Percentiles rank a stretch among this genome's conserved stretches.
These are phyloP conservation scores for Russula sp. DNA, from an alignment of 768 basidiomycete species.

Conservation along the genomic window DNA sequence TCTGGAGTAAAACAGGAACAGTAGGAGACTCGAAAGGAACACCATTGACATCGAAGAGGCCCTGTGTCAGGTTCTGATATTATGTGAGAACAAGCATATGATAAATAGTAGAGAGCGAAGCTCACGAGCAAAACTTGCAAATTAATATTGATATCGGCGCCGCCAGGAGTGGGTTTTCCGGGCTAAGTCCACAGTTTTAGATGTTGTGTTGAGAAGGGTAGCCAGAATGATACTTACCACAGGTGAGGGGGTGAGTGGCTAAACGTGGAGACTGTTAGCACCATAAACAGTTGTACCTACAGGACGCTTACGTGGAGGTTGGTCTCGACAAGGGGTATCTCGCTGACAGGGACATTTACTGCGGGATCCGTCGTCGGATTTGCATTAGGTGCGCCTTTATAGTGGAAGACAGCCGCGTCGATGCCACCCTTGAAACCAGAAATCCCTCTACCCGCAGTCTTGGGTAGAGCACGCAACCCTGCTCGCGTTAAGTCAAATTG, in stretches of 20 bases:
- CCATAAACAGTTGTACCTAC: background rate
- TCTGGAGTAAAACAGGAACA: slow-evolving; percentile 19
- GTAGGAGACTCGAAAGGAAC: background rate
- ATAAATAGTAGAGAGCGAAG: background rate
- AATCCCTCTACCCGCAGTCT: slow-evolving; percentile 25
- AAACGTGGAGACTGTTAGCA: background rate
- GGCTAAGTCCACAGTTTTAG: slow-evolving; percentile 19
- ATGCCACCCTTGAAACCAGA: slow-evolving; percentile 25
- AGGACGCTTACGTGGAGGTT: slow-evolving; percentile 19
- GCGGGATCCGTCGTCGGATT: slow-evolving; percentile 30
- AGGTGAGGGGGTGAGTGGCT: slow-evolving; percentile 18
- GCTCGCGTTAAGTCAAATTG: background rate
- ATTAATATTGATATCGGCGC: slow-evolving; percentile 24
- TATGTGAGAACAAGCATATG: background rate
- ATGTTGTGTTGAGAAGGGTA: background rate
- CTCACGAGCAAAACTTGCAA: slow-evolving; percentile 24
- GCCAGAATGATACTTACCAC: slow-evolving; percentile 10
- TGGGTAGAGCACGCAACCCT: slow-evolving; percentile 26
- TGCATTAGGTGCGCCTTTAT: slow-evolving; percentile 30
- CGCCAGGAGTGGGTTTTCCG: slow-evolving; percentile 24
- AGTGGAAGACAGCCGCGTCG: slow-evolving; percentile 39
- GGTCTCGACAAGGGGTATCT: slow-evolving; percentile 20
- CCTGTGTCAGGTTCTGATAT: background rate
- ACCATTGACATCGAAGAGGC: background rate
- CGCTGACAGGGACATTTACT: background rate